phyloP scores from a whole-genome alignment of 768 basidiomycete genomes.

The Stropharia rugosoannulata region DNA sequence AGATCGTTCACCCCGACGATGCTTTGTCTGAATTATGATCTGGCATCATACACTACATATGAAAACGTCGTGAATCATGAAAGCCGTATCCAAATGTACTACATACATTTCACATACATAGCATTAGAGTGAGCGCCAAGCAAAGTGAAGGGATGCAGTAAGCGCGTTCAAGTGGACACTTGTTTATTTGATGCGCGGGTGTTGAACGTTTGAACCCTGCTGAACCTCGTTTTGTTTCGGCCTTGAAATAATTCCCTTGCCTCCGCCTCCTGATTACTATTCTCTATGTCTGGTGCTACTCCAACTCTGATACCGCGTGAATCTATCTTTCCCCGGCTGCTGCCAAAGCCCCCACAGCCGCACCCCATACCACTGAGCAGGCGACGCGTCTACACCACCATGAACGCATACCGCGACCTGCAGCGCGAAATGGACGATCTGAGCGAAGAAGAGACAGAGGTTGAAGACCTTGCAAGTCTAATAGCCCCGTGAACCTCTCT shows the following conservation, averaged over 20 bases:
- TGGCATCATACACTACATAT: too few species aligned
- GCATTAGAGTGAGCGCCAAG: too few species aligned
- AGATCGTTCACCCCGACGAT: neutral
- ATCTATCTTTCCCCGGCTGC: constrained; percentile 60
- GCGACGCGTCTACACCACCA: constrained; percentile 50
- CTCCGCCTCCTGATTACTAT: neutral
- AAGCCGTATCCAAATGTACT: too few species aligned
- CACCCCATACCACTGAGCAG: constrained; percentile 59
- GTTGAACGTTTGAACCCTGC: too few species aligned
- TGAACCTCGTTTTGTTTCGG: too few species aligned
- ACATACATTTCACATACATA: too few species aligned
- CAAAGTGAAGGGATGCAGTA: too few species aligned
- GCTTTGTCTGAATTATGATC: too few species aligned
- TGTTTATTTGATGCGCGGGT: too few species aligned
- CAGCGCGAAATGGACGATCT: constrained; percentile 80
- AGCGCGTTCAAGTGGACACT: too few species aligned
- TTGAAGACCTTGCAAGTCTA: constrained; percentile 68
- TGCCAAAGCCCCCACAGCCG: constrained; percentile 66
- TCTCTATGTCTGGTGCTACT: constrained; percentile 48
- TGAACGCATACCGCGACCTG: constrained; percentile 67
- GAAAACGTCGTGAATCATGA: too few species aligned
- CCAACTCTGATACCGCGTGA: constrained; percentile 74
- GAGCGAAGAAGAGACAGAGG: constrained; percentile 79
- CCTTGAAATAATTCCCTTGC: neutral
- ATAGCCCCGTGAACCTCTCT: neutral